Base-by-base conservation (phyloP, 2,329 filamentous ascomycete genomes). In the Kalaharituber pfeilii region DNA sequence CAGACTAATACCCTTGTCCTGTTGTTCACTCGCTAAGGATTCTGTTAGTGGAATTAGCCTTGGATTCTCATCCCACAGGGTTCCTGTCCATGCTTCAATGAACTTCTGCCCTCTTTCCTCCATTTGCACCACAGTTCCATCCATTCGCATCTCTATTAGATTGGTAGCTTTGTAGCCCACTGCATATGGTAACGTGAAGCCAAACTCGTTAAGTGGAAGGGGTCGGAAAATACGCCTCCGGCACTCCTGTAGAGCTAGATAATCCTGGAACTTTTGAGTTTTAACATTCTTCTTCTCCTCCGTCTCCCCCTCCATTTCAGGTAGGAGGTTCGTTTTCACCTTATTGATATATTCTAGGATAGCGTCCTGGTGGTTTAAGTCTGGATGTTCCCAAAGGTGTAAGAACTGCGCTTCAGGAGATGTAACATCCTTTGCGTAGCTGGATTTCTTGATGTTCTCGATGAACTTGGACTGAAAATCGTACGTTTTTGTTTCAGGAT, bases 121-220 rank as follows among this genome's bases (percentile, higher is more conserved):
- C 24, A 50, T 36, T 22, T 20, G 13, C 11, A 33, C 24, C 7
- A 25, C 25, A n/a, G 11, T 28, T 24, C 44, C 44, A 50, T 50
- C 24, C 24, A 2, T 15, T 27, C 9, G 18, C 44, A 54, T 54
- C 52, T 50, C 52, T n/a, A 54, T n/a, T 18, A 29, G 20, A 13
- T 5, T n/a, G 28, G 26, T 30, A 3, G 8, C 27, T 9, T 13
- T 24, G 45, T 54, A 54, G 3, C 39, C 33, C 20, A 53, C 20
- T 4, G 54, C 54, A 27, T 56, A 56, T 5, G 54, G 54, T 13
- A 56, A 15, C 3, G 54, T 53, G 30, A 42, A 53, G 8, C 51
- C 54, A 44, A 56, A 56, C 42, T 53, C 54, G 24, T 53, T 42
- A 13, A 56, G 36, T 9, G 54, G 54, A 8, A 56, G 44, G 15